Evolutionary conservation across 306 rosid species (phyloP), one percentile per base, ranked within the genome.

Genomic region (Rubus parviflorus): DNA sequence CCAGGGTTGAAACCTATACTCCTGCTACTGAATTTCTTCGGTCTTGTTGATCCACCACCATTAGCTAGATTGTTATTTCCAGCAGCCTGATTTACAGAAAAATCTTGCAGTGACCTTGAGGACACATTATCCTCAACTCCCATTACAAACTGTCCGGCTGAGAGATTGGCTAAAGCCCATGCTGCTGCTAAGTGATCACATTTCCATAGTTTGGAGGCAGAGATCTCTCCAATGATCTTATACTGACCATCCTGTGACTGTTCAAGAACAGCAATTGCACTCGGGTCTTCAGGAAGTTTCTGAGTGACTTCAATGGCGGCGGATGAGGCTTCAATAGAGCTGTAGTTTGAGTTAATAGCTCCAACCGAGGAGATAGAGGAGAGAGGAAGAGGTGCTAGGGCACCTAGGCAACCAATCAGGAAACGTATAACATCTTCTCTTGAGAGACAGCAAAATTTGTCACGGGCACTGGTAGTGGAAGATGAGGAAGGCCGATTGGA

Each of bases 351-450:
- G 82, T 92, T 96, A 35, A 96, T 87, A 72, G 81, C 89, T 76
- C 90, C 97, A 15, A 96, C 94, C 4, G 88, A 69, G 35, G 94
- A 78, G 70, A 96, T 89, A 70, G 99, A 85, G 65, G 97, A 88
- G 72, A 96, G 99, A 56, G 98, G 99, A 74, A 96, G 84, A 11
- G 99, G 99, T 58, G 98, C 99, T 20, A 96, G 81, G 67, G 99
- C 99, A 9, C 99, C 99, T 3, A 96, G 96, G 84, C 99, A 96
- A 72, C 98, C 99, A 2, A 96, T 92, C 65, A 96, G 77, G 78
- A 96, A 96, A 61, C 99, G 98, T 54, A 96, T 89, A n/a, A 96
- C 94, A 48, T 96, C 97, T 89, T 96, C 99, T 79, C 99, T 83
- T 46, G 99, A 96, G 60, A 96, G 94, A 82, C 96, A 91, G 68